Evolutionary conservation across 768 basidiomycete species (phyloP).

Genomic region (Clitopilus hobsonii): DNA sequence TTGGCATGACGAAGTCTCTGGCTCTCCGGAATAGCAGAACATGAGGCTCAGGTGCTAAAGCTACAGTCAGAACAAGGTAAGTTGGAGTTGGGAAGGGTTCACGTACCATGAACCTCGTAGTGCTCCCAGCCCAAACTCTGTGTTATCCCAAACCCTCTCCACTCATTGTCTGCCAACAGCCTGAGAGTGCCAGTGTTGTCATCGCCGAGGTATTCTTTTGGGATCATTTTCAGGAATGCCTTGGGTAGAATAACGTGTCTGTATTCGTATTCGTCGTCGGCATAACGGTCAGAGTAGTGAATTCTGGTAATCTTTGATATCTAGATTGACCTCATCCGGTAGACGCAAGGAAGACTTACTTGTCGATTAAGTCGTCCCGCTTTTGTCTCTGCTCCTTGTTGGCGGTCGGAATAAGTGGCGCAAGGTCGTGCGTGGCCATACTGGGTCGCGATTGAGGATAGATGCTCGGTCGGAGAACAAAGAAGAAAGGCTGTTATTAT

Average conservation of each 20-base stretch:
- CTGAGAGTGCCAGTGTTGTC: constrained; percentile 75
- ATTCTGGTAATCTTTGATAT: constrained; percentile 45
- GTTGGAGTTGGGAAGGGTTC: background rate
- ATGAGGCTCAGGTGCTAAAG: constrained; percentile 83
- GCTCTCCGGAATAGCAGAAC: constrained; percentile 88
- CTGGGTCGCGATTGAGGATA: background rate
- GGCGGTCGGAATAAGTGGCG: background rate
- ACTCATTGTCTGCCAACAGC: constrained; percentile 82
- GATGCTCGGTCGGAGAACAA: background rate
- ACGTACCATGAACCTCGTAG: constrained; percentile 88
- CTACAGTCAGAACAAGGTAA: constrained; percentile 2
- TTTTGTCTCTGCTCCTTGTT: constrained; percentile 42
- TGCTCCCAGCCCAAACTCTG: constrained; percentile 98
- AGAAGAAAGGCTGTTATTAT: background rate
- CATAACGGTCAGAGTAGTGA: constrained; percentile 88
- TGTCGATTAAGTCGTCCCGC: constrained; percentile 76
- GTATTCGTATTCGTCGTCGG: constrained; percentile 92
- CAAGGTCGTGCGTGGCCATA: background rate
- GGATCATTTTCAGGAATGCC: constrained; percentile 89
- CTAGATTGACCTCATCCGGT: background rate
- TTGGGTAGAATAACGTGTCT: constrained; percentile 97
- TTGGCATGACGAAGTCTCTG: constrained; percentile 59
- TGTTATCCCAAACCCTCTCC: constrained; percentile 94
- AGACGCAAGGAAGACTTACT: constrained; percentile 34
- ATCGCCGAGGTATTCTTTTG: constrained; percentile 76